Evolutionary conservation across 331 rosid genomes (phyloP), one percentile per base, ranked within the genome.

Genomic region (Arachis monticola): DNA sequence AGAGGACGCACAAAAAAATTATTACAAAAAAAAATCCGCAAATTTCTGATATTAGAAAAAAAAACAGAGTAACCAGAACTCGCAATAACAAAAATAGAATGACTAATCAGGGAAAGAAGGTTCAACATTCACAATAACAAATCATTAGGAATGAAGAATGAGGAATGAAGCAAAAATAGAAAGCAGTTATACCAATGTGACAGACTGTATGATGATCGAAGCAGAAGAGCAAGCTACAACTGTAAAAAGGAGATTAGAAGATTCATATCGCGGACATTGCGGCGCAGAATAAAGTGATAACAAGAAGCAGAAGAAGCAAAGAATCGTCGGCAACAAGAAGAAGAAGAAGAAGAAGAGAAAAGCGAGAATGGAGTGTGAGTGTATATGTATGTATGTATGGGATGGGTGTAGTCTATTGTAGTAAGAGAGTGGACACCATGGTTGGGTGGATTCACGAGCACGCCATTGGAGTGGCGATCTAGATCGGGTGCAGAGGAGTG

Each of bases 231-330:
- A 11, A 48, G 53, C 53, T 48, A 48, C 11, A 48, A 12, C 53
- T 48, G 3, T 48, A 31, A 69, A 58, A 74, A 73, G 65, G 35
- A 83, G 67, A 32, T 50, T 70, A 41, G 46, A 78, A 82, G 14
- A 32, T 22, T 22, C 27, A 22, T 22, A 78, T 30, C 3, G 5
- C 0, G 40, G 12, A 2, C 57, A 51, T 51, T 51, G 57, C 57
- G 57, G n/a, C 44, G 44, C 10, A 69, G 80, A 69, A 69, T 61
- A 75, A 81, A 81, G 46, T 66, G 83, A 17, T 79, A 72, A 32
- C 72, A 35, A 9, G 73, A 75, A 82, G 85, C 85, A 69, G 45
- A 90, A 91, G 45, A 90, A 91, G 91, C 80, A 75, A 89, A 81
- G 92, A 86, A 88, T 85, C 89, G 82, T 66, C 52, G 59, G 60